Evolutionary conservation across 2,329 filamentous ascomycete genomes (phyloP), one percentile per base, ranked within the genome.

Genomic region (Sporothrix pseudoabietina): DNA sequence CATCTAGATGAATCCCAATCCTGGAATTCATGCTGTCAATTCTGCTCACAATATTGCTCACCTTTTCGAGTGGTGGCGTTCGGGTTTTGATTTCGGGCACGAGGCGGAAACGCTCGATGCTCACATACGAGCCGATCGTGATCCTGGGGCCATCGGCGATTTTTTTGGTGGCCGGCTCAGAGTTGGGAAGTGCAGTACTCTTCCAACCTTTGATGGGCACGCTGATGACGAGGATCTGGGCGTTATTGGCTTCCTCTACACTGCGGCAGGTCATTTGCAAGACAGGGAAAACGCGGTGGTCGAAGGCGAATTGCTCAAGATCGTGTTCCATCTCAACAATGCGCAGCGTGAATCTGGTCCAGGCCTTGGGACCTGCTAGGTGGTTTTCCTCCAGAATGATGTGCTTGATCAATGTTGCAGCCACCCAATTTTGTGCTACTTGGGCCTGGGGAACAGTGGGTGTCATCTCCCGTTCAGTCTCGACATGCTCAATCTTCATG

Each of bases 321-420:
- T 84, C 83, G 79, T 94, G 91, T 72, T 86, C 86, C 85, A 92
- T 91, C 82, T 93, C 89, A 75, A 87, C 86, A 30, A 92, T 82
- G 77, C 78, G 78, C 22, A 90, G 80, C 44, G 81, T 82, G 77
- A 88, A 85, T 61, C 83, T 79, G 0, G 77, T 80, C 86, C 87
- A 30, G 16, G 49, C 26, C 4, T 44, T 63, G 39, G 71, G 65
- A 26, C 63, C 69, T 71, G 79, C 78, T 0, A 78, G 83, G 7
- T 79, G 80, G n/a, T 19, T 16, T 19, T 81, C 78, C 3, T 10
- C 16, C 54, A 47, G 22, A 30, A 78, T 83, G 9, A 79, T 80
- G 22, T 80, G 78, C 4, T 84, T 76, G 55, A 83, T 81, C 16
- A 85, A 78, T 9, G 80, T 83, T 4, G 59, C 77, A 72, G 84